Percentiles rank a stretch among this genome's conserved stretches.
Evolutionary conservation across 805 yeast genomes (phyloP).

Genomic region (Saccharomyces eubayanus): DNA sequence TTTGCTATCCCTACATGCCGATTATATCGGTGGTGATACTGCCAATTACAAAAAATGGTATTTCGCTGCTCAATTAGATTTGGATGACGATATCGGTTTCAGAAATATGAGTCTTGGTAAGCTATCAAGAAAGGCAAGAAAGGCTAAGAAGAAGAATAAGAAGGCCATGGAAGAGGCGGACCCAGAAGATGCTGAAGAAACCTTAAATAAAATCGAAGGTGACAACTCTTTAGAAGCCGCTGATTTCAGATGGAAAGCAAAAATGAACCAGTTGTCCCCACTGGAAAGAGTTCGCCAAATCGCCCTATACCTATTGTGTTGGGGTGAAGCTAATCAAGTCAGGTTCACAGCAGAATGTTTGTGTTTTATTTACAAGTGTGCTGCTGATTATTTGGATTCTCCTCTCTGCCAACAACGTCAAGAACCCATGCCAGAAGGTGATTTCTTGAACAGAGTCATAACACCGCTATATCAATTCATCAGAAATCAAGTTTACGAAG

Average conservation of each 20-base stretch:
- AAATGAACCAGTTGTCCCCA: constrained; percentile 65
- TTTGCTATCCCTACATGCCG: constrained; percentile 71
- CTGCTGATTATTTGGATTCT: constrained; percentile 79
- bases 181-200: constrained; percentile 51
- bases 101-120: constrained; percentile 74
- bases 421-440: constrained; percentile 80
- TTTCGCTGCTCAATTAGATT: constrained; percentile 80
- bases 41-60: constrained; percentile 85
- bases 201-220: constrained; percentile 62
- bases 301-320: constrained; percentile 62
- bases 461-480: constrained; percentile 81
- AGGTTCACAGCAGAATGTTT: constrained; percentile 87
- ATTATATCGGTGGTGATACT: constrained; percentile 79
- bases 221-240: constrained; percentile 83
- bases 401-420: constrained; percentile 85
- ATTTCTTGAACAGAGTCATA: constrained; percentile 81
- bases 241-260: constrained; percentile 72
- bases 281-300: constrained; percentile 72
- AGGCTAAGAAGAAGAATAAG: constrained; percentile 73
- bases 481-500: constrained; percentile 75
- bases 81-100: constrained; percentile 78
- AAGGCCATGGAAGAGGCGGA: constrained; percentile 60
- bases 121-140: constrained; percentile 69
- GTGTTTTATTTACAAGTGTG: constrained; percentile 92
- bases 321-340: constrained; percentile 93